Percentiles rank a stretch among this genome's conserved stretches.
Conservation (phyloP, 495 filamentous ascomycete species). For the Daldinia grandis region DNA sequence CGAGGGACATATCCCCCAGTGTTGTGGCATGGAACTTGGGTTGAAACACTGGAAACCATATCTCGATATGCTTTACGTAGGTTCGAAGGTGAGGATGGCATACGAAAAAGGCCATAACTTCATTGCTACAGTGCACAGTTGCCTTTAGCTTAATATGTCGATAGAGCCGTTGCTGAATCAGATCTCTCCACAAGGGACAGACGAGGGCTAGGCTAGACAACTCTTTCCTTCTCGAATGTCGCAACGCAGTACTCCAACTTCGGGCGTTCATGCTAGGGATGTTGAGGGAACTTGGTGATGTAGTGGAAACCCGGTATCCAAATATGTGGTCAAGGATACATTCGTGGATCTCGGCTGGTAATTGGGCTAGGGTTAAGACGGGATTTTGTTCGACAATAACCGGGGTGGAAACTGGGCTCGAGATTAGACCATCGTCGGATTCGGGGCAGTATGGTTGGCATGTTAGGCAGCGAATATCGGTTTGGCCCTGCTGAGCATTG, state of each 20-base stretch:
- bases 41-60: slow-evolving; percentile 79
- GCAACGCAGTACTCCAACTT: slow-evolving; percentile 70
- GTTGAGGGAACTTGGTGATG: slow-evolving; percentile 58
- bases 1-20: slow-evolving; percentile 45
- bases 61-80: slow-evolving; percentile 75
- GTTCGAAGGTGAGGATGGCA: slow-evolving; percentile 63
- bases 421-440: slow-evolving; percentile 36
- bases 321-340: slow-evolving; percentile 74
- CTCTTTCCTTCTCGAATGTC: slow-evolving; percentile 71
- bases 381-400: slow-evolving; percentile 39
- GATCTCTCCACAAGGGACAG: slow-evolving; percentile 65
- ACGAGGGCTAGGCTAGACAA: slow-evolving; percentile 72
- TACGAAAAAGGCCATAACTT: slow-evolving; percentile 65
- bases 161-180: slow-evolving; percentile 75
- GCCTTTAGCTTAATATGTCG: slow-evolving; percentile 79
- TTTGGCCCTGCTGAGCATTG: slow-evolving; percentile 57
- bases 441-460: slow-evolving; percentile 46
- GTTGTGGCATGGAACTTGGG: slow-evolving; percentile 54
- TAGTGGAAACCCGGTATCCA: slow-evolving; percentile 67
- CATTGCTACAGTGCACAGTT: slow-evolving; percentile 64
- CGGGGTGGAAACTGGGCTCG: slow-evolving; percentile 32
- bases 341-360: slow-evolving; percentile 77
- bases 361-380: slow-evolving; percentile 57
- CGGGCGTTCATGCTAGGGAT: slow-evolving; percentile 58
- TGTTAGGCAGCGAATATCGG: slow-evolving; percentile 51